phyloP scores from a whole-genome alignment of 345 rosid genomes.

The Cardamine chenopodiifolia region DNA sequence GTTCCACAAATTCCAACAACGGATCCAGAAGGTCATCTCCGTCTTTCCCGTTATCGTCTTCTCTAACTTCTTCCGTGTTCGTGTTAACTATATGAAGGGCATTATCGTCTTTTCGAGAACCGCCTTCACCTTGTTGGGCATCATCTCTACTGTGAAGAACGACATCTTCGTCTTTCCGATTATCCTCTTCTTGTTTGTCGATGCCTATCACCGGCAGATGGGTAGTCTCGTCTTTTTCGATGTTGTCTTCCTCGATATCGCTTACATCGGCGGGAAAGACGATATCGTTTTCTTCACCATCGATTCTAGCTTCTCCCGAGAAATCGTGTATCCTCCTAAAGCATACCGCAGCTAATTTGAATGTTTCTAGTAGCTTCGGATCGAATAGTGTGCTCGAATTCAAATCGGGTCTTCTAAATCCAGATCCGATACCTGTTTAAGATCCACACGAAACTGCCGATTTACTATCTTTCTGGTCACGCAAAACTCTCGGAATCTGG shows the following conservation, averaged over 20 bases:
- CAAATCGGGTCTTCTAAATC: slow-evolving; percentile 72
- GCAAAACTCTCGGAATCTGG: slow-evolving; percentile 26
- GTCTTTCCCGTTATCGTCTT: slow-evolving; percentile 33
- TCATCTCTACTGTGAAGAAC: neutral
- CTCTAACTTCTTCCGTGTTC: slow-evolving; percentile 16
- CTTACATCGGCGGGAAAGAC: slow-evolving; percentile 26
- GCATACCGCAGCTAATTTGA: slow-evolving; percentile 58
- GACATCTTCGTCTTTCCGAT: neutral
- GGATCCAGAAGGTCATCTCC: slow-evolving; percentile 37
- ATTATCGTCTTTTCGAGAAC: neutral
- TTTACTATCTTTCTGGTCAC: slow-evolving; percentile 25
- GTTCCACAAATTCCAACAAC: slow-evolving; percentile 52
- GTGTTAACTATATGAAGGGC: neutral
- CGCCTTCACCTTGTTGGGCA: slow-evolving; percentile 41
- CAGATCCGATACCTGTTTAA: slow-evolving; percentile 39
- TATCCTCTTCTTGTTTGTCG: slow-evolving; percentile 14
- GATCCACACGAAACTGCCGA: slow-evolving; percentile 6
- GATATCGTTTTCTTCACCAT: slow-evolving; percentile 29
- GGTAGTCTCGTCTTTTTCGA: neutral
- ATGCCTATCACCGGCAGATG: neutral
- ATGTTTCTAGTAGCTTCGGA: slow-evolving; percentile 73
- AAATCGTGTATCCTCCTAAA: slow-evolving; percentile 49
- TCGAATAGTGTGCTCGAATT: slow-evolving; percentile 71
- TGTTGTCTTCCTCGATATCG: neutral
- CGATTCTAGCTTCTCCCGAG: slow-evolving; percentile 6